A percentile compares a stretch with the other conserved stretches of the same genome.
Evolutionary conservation across 768 basidiomycete species (phyloP).

Genomic region (Russula dissimulans): DNA sequence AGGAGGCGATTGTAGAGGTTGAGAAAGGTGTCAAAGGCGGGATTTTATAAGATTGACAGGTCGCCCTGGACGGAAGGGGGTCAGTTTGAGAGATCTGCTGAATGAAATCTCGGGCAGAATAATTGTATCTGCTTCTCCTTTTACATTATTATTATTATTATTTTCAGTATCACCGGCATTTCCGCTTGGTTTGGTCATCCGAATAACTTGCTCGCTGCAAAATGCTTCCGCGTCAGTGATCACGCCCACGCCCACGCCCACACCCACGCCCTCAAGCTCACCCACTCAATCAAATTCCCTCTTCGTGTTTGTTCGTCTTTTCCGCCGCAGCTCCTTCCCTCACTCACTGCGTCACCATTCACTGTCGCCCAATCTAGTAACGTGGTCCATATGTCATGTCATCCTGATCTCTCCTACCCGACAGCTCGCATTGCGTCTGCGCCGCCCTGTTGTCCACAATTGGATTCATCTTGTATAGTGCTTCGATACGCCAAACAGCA

Average conservation of each 20-base stretch:
- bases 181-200: constrained; percentile 20
- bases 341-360: background rate
- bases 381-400: background rate
- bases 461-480: constrained; percentile 8
- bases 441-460: constrained; percentile 1
- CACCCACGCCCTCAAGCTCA: background rate
- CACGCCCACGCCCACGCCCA: background rate
- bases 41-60: constrained; percentile 16
- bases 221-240: constrained; percentile 14
- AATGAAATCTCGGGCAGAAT: constrained; percentile 7
- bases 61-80: constrained; percentile 12
- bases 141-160: background rate
- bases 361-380: background rate
- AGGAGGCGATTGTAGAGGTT: constrained; percentile 2
- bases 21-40: background rate
- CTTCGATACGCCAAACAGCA: constrained; percentile 5
- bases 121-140: background rate
- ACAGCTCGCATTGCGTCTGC: background rate
- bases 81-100: background rate
- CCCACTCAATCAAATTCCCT: constrained; percentile 3
- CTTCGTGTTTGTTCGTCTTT: background rate
- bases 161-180: constrained; percentile 12
- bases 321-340: constrained; percentile 10
- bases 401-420: background rate
- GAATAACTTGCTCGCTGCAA: constrained; percentile 2